Conservation (phyloP, 2,329 filamentous ascomycete genomes). For the Trichoderma breve region DNA sequence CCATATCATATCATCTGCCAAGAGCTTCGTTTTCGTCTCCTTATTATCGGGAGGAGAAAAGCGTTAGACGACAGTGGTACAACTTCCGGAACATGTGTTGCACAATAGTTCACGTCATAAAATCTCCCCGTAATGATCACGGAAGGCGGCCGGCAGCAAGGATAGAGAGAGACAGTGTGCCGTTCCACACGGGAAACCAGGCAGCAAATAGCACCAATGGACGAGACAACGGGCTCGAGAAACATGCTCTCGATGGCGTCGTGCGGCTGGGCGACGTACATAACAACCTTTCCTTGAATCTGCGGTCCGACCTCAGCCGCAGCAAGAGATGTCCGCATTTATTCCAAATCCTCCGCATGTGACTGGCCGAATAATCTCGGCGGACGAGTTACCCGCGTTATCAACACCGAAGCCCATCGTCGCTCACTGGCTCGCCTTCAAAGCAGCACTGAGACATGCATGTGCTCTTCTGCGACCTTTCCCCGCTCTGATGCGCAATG, state of each 20-base stretch:
- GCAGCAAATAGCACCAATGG: background rate
- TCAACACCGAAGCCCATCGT: background rate
- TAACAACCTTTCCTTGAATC: background rate
- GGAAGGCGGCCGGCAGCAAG: background rate
- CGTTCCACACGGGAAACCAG: background rate
- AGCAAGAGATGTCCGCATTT: background rate
- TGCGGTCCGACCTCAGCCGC: slow-evolving; percentile 13
- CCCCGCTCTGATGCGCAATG: slow-evolving; percentile 3
- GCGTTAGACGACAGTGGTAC: background rate
- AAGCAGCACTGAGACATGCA: slow-evolving; percentile 17
- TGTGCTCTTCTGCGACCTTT: background rate
- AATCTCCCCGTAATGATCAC: background rate
- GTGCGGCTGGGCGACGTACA: background rate
- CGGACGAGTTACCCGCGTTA: background rate
- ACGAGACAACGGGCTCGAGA: background rate
- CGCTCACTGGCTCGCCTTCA: slow-evolving; percentile 1
- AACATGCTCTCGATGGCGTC: background rate
- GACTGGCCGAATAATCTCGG: slow-evolving; percentile 9
- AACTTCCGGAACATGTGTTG: background rate
- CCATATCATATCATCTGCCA: background rate
- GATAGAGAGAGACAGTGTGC: background rate
- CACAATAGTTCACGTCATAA: background rate
- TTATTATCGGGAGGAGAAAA: background rate
- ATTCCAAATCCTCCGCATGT: background rate
- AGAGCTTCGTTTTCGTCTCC: background rate